Percentiles rank a stretch among this genome's conserved stretches.
phyloP scores from a whole-genome alignment of 768 basidiomycete genomes.

The Hypsizygus marmoreus region DNA sequence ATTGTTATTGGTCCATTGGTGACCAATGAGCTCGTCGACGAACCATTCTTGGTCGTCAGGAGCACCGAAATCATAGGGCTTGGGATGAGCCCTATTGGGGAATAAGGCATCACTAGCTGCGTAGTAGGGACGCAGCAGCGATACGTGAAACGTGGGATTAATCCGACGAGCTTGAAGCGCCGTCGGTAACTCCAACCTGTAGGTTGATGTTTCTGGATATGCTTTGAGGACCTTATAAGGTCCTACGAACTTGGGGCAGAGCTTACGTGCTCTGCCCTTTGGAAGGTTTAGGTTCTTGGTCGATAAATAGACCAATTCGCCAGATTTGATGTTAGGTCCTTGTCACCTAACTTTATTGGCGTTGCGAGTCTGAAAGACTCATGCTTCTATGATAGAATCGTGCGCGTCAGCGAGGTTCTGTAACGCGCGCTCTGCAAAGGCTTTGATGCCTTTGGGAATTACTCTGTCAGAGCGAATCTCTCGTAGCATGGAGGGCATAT shows the following conservation, averaged over 20 bases:
- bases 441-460: conserved; percentile 20
- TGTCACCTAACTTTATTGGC: conserved; percentile 25
- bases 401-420: conserved; percentile 30
- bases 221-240: conserved; percentile 31
- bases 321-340: conserved; percentile 16
- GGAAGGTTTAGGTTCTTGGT: conserved; percentile 36
- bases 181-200: conserved; percentile 11
- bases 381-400: conserved; percentile 35
- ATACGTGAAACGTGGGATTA: conserved; percentile 36
- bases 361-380: conserved; percentile 29
- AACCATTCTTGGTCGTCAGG: conserved; percentile 35
- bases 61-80: conserved; percentile 38
- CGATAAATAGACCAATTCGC: conserved; percentile 35
- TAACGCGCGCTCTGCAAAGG: conserved; percentile 24
- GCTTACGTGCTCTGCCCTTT: conserved; percentile 28
- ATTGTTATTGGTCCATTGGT: conserved; percentile 17
- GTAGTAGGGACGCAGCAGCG: conserved; percentile 27
- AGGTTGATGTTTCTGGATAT: conserved; percentile 23
- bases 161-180: conserved; percentile 15
- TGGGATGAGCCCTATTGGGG: conserved; percentile 25
- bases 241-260: conserved; percentile 38
- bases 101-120: conserved; percentile 34
- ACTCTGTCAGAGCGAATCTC: not conserved
- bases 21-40: conserved; percentile 34
- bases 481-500: conserved; percentile 22